phyloP scores from a whole-genome alignment of 768 basidiomycete species.

The Termitomyces sp. region DNA sequence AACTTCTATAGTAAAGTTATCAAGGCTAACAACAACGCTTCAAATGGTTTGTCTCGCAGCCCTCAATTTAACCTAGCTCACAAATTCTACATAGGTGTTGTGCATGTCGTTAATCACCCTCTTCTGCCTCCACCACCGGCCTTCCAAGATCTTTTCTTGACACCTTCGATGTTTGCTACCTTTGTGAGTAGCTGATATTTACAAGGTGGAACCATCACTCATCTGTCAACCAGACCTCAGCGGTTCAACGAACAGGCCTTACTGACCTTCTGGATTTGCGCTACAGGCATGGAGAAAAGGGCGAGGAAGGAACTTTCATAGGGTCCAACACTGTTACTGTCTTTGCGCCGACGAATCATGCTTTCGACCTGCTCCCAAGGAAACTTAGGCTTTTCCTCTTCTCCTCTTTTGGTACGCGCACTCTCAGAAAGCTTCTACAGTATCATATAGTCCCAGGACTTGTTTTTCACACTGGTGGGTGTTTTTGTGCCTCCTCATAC shows the following conservation, averaged over 20 bases:
- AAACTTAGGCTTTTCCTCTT: constrained; percentile 51
- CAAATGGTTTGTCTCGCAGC: constrained; percentile 38
- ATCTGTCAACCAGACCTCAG: constrained; percentile 38
- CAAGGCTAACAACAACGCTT: constrained; percentile 33
- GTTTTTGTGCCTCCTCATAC: background rate
- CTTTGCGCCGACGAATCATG: constrained; percentile 50
- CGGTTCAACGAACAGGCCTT: constrained; percentile 45
- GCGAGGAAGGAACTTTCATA: constrained; percentile 31
- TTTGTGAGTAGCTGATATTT: constrained; percentile 26
- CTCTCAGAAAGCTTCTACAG: constrained; percentile 46
- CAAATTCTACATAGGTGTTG: constrained; percentile 25
- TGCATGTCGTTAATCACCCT: constrained; percentile 51
- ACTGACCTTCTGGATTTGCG: constrained; percentile 40
- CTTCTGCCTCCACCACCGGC: constrained; percentile 48
- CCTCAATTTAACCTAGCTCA: background rate
- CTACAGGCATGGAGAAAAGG: constrained; percentile 28
- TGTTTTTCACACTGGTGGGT: constrained; percentile 45
- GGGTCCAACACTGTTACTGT: constrained; percentile 43
- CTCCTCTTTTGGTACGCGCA: constrained; percentile 49
- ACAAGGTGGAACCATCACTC: background rate
- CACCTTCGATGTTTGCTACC: constrained; percentile 39
- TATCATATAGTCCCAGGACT: constrained; percentile 50
- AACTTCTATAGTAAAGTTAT: constrained; percentile 45
- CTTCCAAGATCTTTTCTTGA: constrained; percentile 41
- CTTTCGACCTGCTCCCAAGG: constrained; percentile 41